Conservation (phyloP, 805 yeast species). For the Debaryomyces castellii region DNA sequence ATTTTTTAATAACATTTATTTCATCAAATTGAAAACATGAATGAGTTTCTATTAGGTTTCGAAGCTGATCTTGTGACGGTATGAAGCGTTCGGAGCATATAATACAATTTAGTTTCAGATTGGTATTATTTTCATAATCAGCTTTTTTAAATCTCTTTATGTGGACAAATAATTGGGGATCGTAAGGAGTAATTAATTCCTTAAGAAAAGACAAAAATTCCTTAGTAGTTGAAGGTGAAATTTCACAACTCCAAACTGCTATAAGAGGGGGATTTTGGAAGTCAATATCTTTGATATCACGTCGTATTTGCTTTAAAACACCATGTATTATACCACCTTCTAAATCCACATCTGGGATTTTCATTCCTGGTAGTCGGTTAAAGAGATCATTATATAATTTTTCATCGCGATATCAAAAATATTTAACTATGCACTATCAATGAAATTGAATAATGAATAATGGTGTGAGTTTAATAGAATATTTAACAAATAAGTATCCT, state of each 20-base stretch:
- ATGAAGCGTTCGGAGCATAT: constrained; percentile 45
- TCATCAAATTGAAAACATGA: constrained; percentile 7
- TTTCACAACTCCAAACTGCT: constrained; percentile 49
- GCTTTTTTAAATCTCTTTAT: constrained; percentile 56
- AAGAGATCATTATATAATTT: constrained; percentile 2
- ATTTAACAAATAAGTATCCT: constrained; percentile 3
- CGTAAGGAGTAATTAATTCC: constrained; percentile 25
- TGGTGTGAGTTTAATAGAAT: constrained; percentile 3
- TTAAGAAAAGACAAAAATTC: constrained; percentile 23
- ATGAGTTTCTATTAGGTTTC: constrained; percentile 16
- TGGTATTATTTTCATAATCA: not conserved
- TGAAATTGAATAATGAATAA: constrained; percentile 1
- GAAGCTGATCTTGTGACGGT: constrained; percentile 19
- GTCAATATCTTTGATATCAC: constrained; percentile 15
- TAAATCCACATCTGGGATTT: constrained; percentile 39
- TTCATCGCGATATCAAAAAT: constrained; percentile 1
- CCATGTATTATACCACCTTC: constrained; percentile 45
- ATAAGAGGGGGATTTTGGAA: constrained; percentile 25
- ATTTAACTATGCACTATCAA: not conserved
- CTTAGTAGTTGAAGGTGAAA: constrained; percentile 37
- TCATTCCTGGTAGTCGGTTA: not conserved
- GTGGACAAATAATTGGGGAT: constrained; percentile 32
- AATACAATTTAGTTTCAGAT: constrained; percentile 33
- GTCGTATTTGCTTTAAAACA: constrained; percentile 45
- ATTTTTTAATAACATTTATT: constrained; percentile 12